Evolutionary conservation across 1,139 yeast genomes (phyloP).

Genomic region (Lodderomyces metapsilosis): DNA sequence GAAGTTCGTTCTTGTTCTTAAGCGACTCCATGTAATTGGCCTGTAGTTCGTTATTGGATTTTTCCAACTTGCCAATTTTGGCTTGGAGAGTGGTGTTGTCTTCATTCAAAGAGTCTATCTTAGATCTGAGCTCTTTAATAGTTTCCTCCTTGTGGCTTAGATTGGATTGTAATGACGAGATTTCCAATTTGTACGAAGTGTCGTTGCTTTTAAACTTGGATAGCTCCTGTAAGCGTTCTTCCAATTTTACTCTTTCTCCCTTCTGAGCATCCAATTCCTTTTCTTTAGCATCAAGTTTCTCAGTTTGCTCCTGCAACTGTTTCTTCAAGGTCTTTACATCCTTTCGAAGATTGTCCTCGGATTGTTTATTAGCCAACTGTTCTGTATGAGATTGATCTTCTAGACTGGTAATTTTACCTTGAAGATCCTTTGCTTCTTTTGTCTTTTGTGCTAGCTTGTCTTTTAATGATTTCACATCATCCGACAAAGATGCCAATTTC

Average conservation of each 20-base stretch:
- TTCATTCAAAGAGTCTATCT: constrained; percentile 34
- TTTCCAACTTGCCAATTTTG: constrained; percentile 41
- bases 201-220: constrained; percentile 36
- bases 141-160: constrained; percentile 50
- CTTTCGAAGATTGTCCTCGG: constrained; percentile 10
- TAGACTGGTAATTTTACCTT: constrained; percentile 7
- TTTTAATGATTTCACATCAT: constrained; percentile 9
- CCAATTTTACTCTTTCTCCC: constrained; percentile 26
- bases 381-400: constrained; percentile 10
- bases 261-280: constrained; percentile 24
- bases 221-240: constrained; percentile 30
- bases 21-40: constrained; percentile 29
- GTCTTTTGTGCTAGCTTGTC: constrained; percentile 5
- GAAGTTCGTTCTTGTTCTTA: constrained; percentile 38
- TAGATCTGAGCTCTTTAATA: constrained; percentile 42
- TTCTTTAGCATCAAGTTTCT: constrained; percentile 13
- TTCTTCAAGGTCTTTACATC: constrained; percentile 12
- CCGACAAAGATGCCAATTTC: constrained; percentile 4
- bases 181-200: constrained; percentile 41
- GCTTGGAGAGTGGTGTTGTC: constrained; percentile 38
- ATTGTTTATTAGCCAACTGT: constrained; percentile 9
- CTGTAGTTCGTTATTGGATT: constrained; percentile 43
- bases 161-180: constrained; percentile 38
- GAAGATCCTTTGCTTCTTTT: constrained; percentile 10
- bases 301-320: constrained; percentile 11